phyloP scores from a whole-genome alignment of 2,329 filamentous ascomycete genomes.

The Fusarium buharicum region DNA sequence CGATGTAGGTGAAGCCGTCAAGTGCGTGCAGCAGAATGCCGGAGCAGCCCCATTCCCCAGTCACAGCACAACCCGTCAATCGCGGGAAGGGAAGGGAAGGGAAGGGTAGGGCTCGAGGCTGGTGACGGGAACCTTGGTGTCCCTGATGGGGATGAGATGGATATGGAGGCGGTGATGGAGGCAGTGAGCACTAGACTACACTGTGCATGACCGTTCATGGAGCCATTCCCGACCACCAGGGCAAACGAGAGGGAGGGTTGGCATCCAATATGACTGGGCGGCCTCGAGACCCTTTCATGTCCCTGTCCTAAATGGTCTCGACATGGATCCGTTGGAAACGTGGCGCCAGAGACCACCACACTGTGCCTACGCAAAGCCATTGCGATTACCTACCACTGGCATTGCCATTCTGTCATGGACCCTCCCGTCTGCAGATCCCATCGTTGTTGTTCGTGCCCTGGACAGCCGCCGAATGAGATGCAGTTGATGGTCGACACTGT shows the following conservation, averaged over 20 bases:
- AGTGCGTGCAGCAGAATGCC: conserved; percentile 34
- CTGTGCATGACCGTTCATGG: conserved; percentile 36
- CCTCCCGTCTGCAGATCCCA: conserved; percentile 36
- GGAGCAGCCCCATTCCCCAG: conserved; percentile 32
- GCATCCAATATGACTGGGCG: conserved; percentile 38
- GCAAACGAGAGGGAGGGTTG: conserved; percentile 39
- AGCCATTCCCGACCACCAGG: conserved; percentile 34
- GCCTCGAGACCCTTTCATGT: conserved; percentile 30
- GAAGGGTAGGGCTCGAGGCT: conserved; percentile 27
- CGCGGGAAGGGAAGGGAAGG: conserved; percentile 29
- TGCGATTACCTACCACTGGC: too few relatives aligned
- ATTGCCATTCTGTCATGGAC: conserved; percentile 24
- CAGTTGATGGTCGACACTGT: conserved; percentile 24
- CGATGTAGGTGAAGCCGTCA: conserved; percentile 1
- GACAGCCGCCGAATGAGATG: conserved; percentile 33
- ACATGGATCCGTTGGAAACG: conserved; percentile 41
- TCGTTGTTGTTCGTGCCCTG: conserved; percentile 23
- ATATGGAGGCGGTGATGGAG: conserved; percentile 28
- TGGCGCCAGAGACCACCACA: conserved; percentile 32
- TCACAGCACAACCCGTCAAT: conserved; percentile 20
- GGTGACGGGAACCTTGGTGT: conserved; percentile 31
- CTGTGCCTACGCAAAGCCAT: conserved; percentile 21
- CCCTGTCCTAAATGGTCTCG: conserved; percentile 19
- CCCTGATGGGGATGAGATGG: neutral
- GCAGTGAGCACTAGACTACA: conserved; percentile 44